Conservation (phyloP, 2,329 filamentous ascomycete species). For the Lasiodiplodia gonubiensis region DNA sequence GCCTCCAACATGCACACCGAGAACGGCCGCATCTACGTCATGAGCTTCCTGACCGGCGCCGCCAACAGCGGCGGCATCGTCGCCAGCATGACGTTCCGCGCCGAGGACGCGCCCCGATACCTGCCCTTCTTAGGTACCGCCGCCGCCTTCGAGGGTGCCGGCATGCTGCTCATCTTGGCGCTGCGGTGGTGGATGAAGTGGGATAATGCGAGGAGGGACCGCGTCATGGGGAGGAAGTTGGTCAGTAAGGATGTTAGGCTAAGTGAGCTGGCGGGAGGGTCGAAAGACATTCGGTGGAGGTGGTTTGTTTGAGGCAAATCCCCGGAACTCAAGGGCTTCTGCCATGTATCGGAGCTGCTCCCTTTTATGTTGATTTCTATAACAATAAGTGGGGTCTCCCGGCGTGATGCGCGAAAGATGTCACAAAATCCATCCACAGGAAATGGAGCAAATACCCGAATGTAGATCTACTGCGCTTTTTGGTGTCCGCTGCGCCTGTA, state of each 20-base stretch:
- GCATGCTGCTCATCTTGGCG: constrained; percentile 21
- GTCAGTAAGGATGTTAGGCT: constrained; percentile 17
- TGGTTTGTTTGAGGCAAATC: constrained; percentile 14
- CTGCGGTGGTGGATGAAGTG: constrained; percentile 28
- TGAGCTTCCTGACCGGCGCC: constrained; percentile 25
- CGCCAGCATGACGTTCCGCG: constrained; percentile 17
- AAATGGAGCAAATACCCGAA: no score
- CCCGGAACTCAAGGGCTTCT: no score
- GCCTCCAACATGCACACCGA: constrained; percentile 19
- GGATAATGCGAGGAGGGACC: constrained; percentile 27
- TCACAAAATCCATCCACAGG: no score
- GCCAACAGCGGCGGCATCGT: constrained; percentile 22
- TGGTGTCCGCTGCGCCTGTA: no score
- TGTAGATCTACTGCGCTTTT: no score
- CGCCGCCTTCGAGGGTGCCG: constrained; percentile 14
- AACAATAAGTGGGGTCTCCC: no score
- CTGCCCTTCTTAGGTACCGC: constrained; percentile 14
- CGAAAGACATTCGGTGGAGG: constrained; percentile 26
- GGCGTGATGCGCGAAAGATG: no score
- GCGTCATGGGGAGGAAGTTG: constrained; percentile 14
- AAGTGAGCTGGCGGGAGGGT: constrained; percentile 26
- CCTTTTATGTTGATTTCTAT: no score
- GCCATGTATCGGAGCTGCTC: no score
- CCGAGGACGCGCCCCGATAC: constrained; percentile 26
- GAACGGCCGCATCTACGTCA: constrained; percentile 25